These are phyloP conservation scores for Lablab purpureus DNA, from an alignment of 306 rosid genomes.

Conservation along the genomic window DNA sequence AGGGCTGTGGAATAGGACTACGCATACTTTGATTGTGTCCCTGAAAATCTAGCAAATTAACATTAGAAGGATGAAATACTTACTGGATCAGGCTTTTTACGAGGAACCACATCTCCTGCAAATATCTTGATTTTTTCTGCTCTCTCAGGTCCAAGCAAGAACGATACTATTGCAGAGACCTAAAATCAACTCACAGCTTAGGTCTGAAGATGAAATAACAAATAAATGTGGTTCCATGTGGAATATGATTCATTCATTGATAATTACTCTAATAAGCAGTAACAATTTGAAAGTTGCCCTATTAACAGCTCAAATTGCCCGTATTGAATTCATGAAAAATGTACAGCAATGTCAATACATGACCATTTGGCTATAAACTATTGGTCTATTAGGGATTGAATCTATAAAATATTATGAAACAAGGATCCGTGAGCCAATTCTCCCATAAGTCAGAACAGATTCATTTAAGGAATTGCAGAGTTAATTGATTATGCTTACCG, in stretches of 20 bases:
- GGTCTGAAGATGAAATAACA: constrained; percentile 29
- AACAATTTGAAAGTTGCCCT: constrained; percentile 16
- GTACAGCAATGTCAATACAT: constrained; percentile 15
- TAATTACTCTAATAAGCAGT: constrained; percentile 23
- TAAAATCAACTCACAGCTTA: constrained; percentile 52
- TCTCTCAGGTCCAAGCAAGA: constrained; percentile 83
- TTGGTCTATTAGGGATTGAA: constrained; percentile 7
- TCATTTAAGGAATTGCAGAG: constrained; percentile 50
- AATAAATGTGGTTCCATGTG: constrained; percentile 22
- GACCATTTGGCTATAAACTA: constrained; percentile 28
- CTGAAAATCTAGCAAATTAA: constrained; percentile 20
- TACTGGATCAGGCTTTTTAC: constrained; percentile 99
- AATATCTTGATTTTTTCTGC: constrained; percentile 92
- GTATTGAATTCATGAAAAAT: constrained; percentile 14
- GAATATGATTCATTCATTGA: constrained; percentile 18
- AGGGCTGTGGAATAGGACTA: constrained; percentile 23
- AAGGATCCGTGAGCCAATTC: constrained; percentile 7
- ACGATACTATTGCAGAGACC: constrained; percentile 97
- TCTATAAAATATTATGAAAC: constrained; percentile 31
- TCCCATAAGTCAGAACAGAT: constrained; percentile 27
- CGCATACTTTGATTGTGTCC: background rate
- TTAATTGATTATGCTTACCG: constrained; percentile 77
- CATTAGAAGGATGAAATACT: constrained; percentile 43
- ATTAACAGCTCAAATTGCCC: background rate
- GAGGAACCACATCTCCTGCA: constrained; percentile 98